A percentile compares a stretch with the other conserved stretches of the same genome.
These are phyloP conservation scores for Tetraselmis striata DNA, from an alignment of 139 green algal species.

Conservation along the genomic window DNA sequence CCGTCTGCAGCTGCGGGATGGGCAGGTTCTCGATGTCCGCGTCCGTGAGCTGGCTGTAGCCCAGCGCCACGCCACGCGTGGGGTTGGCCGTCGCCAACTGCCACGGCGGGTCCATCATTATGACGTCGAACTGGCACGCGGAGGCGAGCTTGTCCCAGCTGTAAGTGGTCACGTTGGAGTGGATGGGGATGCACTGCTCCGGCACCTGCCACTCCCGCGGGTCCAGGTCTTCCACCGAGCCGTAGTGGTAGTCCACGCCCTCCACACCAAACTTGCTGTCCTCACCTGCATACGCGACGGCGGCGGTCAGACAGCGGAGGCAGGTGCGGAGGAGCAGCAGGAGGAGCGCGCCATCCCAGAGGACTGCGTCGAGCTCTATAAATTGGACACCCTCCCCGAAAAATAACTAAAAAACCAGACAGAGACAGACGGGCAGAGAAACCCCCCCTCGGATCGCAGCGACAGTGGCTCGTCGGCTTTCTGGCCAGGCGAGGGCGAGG, in stretches of 20 bases:
- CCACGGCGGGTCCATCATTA: slow-evolving; percentile 96
- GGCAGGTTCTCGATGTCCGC: slow-evolving; percentile 74
- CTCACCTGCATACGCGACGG: too few species aligned
- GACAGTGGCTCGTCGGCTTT: too few species aligned
- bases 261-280: slow-evolving; percentile 30
- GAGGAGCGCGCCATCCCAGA: too few species aligned
- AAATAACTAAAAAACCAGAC: too few species aligned
- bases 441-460: too few species aligned
- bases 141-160: slow-evolving; percentile 66
- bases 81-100: slow-evolving; percentile 91
- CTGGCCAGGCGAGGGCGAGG: too few species aligned
- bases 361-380: too few species aligned
- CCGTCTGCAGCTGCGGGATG: slow-evolving; percentile 64
- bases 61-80: slow-evolving; percentile 80
- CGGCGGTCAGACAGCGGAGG: not conserved
- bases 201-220: slow-evolving; percentile 80
- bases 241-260: slow-evolving; percentile 43
- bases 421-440: too few species aligned
- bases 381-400: too few species aligned
- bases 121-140: slow-evolving; percentile 51
- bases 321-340: slow-evolving; percentile 1
- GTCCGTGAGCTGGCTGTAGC: slow-evolving; percentile 84
- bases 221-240: slow-evolving; percentile 69
- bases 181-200: slow-evolving; percentile 81
- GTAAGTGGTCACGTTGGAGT: slow-evolving; percentile 85